Percentiles rank a stretch among this genome's conserved stretches.
phyloP scores from a whole-genome alignment of 2,329 filamentous ascomycete species.

The Claviceps sp. region DNA sequence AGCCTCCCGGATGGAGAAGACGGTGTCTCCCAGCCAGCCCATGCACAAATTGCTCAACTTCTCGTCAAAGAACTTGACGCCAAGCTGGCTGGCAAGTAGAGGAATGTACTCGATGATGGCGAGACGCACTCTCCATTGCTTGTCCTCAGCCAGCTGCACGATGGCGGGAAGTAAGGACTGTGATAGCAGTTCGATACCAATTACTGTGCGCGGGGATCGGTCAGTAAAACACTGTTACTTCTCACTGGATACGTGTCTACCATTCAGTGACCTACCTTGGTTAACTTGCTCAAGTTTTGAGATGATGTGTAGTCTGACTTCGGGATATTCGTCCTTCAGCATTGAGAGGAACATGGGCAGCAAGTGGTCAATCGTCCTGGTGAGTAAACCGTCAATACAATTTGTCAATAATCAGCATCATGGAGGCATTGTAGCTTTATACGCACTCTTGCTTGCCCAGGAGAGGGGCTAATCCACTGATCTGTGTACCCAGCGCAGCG shows the following conservation, averaged over 20 bases:
- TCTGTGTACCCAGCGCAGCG: constrained; percentile 87
- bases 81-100: constrained; percentile 84
- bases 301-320: constrained; percentile 96
- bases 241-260: neutral
- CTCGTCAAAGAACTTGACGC: constrained; percentile 96
- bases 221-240: neutral
- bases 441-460: constrained; percentile 91
- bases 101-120: constrained; percentile 99
- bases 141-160: constrained; percentile 93
- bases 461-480: constrained; percentile 91
- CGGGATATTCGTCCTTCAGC: constrained; percentile 98
- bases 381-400: neutral
- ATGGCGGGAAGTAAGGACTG: constrained; percentile 95
- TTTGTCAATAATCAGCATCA: neutral
- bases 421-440: neutral
- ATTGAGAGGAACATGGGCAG: constrained; percentile 98
- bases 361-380: constrained; percentile 88
- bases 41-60: constrained; percentile 92
- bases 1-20: constrained; percentile 96
- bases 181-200: constrained; percentile 92
- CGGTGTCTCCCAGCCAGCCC: constrained; percentile 95
- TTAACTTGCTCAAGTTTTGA: constrained; percentile 99
- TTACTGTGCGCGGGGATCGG: constrained; percentile 43
- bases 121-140: constrained; percentile 95
- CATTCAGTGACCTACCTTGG: constrained; percentile 48